phyloP scores from a whole-genome alignment of 169 alveolate species.

The Plasmodium billcollinsi region DNA sequence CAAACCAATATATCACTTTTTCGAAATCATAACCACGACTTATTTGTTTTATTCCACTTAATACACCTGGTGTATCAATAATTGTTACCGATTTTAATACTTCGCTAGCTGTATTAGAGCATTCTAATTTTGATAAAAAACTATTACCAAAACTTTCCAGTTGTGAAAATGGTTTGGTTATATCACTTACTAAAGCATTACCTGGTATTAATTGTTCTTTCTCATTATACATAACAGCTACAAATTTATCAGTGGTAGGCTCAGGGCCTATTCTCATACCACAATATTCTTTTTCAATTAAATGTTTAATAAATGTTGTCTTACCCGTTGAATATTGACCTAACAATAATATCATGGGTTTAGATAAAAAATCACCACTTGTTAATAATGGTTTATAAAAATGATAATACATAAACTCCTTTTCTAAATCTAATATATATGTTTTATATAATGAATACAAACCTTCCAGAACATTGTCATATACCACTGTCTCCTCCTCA shows the following conservation, averaged over 20 bases:
- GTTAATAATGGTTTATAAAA: constrained; percentile 81
- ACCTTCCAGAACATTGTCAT: constrained; percentile 69
- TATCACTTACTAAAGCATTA: constrained; percentile 87
- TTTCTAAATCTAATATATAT: constrained; percentile 78
- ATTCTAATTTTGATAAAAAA: constrained; percentile 85
- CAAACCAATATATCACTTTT: constrained; percentile 89
- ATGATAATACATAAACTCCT: constrained; percentile 77
- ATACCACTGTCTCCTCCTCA: constrained; percentile 64
- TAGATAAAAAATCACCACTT: constrained; percentile 83
- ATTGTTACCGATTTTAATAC: constrained; percentile 81
- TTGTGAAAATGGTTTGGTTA: constrained; percentile 86
- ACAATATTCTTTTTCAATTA: constrained; percentile 82
- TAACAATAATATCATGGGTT: constrained; percentile 84
- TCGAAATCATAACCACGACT: constrained; percentile 90
- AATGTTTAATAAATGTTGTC: constrained; percentile 82
- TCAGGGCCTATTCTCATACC: constrained; percentile 90
- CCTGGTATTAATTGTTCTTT: constrained; percentile 85
- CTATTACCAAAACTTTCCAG: constrained; percentile 86
- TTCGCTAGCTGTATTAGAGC: constrained; percentile 74
- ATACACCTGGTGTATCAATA: constrained; percentile 90
- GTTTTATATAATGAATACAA: constrained; percentile 56
- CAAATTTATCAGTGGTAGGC: constrained; percentile 89
- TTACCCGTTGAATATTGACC: constrained; percentile 89
- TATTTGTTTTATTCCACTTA: constrained; percentile 87
- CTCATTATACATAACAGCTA: constrained; percentile 83